A percentile compares a stretch with the other conserved stretches of the same genome.
These are phyloP conservation scores for Naumovozyma baii DNA, from an alignment of 805 yeast genomes.

Conservation along the genomic window DNA sequence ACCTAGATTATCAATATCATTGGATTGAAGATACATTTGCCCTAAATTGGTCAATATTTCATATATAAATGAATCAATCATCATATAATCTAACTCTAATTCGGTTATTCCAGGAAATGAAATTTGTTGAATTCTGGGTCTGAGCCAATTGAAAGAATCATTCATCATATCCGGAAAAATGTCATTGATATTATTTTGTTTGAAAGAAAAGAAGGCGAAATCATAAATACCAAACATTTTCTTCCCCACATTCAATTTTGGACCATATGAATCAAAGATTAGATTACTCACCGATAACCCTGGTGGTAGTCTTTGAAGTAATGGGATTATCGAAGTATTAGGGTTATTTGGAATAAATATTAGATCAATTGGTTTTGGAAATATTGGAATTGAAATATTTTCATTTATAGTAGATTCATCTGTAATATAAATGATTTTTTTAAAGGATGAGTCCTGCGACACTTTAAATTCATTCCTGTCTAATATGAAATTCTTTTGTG, in stretches of 20 bases:
- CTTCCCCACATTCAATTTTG: not conserved
- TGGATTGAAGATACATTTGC: slow-evolving; percentile 1
- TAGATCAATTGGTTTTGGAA: not conserved
- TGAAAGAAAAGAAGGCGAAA: not conserved
- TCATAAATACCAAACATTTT: not conserved
- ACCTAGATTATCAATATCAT: not conserved
- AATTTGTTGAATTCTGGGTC: slow-evolving; percentile 9
- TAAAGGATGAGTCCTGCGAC: not conserved
- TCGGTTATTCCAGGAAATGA: slow-evolving; percentile 9
- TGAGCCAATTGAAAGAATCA: slow-evolving; percentile 1
- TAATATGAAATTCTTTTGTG: not conserved
- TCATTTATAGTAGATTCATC: not conserved
- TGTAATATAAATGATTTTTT: not conserved
- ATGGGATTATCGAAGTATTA: not conserved
- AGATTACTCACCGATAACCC: not conserved
- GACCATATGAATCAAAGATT: not conserved
- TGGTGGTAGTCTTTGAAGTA: not conserved
- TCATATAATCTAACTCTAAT: slow-evolving; percentile 13
- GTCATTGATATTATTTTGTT: not conserved
- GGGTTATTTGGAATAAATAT: not conserved
- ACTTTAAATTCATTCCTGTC: not conserved
- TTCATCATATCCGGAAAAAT: not conserved
- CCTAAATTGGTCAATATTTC: slow-evolving; percentile 5
- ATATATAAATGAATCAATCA: slow-evolving; percentile 16
- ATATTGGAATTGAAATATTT: not conserved